Base-by-base conservation (phyloP, 257 asterid genomes). In the Striga asiatica region DNA sequence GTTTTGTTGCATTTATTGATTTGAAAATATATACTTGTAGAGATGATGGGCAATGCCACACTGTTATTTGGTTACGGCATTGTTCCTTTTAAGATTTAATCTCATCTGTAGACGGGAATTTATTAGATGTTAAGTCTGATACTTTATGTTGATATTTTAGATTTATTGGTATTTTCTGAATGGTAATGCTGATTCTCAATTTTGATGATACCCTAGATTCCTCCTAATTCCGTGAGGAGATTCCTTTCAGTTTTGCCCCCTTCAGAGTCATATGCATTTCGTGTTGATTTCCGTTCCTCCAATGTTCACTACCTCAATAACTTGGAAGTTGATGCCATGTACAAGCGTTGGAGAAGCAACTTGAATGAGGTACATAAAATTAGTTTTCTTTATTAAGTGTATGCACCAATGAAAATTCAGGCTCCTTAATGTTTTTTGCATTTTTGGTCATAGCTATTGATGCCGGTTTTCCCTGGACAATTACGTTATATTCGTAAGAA, bases 391-490 rank as follows among this genome's bases (percentile, higher is more conserved):
- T n/a, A n/a, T n/a, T n/a, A n/a, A n/a, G n/a, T n/a, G n/a, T n/a
- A n/a, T n/a, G n/a, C n/a, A n/a, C 37, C 51, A 61, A 54, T 31
- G 50, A 54, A 25, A 19, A 25, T 19, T 42, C 52, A 43, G 58
- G 52, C 66, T 31, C 11, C 75, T 70, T 52, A 48, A 27, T 57
- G 13, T 12, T 57, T 6, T 69, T 66, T 57, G 64, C 50, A 61
- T 71, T 51, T 54, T 53, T 35, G 29, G n/a, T 70, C 47, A 16
- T 71, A 92, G 98, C 73, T 92, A 69, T 67, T 92, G 85, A 92
- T 92, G 98, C 98, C 98, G 39, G 98, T 82, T 73, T 92, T 66
- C 76, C 98, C 98, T 70, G 98, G 98, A 61, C 98, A 92, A 84
- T 52, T 92, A 68, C 97, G 95, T 27, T 84, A 92, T 77, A 88